Percentiles rank a stretch among this genome's conserved stretches.
These are phyloP conservation scores for Flaveria bidentis DNA, from an alignment of 129 eudicot species.

Conservation along the genomic window DNA sequence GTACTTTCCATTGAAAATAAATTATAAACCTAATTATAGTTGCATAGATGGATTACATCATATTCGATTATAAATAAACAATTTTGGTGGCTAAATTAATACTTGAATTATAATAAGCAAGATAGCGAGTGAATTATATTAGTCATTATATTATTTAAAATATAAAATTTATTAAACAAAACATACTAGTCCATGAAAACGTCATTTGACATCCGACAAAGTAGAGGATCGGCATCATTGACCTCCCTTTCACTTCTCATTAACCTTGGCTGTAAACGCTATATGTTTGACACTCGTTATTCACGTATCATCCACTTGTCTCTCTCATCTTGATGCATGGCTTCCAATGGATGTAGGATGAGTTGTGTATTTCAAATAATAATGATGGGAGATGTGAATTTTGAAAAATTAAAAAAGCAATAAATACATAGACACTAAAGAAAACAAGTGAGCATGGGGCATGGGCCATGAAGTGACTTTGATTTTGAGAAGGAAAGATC, in stretches of 20 bases:
- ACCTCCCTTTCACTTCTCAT: not conserved
- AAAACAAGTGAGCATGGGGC: constrained; percentile 1
- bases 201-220: not conserved
- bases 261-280: not conserved
- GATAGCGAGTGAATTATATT: not conserved
- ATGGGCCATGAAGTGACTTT: constrained; percentile 21
- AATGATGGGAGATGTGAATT: not conserved
- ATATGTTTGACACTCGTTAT: no score
- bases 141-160: not conserved
- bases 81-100: not conserved
- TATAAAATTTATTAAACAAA: not conserved
- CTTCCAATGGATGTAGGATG: no score
- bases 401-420: not conserved
- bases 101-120: not conserved
- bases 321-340: no score
- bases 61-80: not conserved
- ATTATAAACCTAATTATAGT: not conserved
- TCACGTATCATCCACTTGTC: no score
- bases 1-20: not conserved
- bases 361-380: not conserved
- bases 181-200: not conserved
- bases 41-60: not conserved
- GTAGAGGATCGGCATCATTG: not conserved
- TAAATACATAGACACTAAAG: constrained; percentile 2
- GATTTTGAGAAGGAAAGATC: constrained; percentile 12